Evolutionary conservation across 179 eudicot genomes (phyloP).

Genomic region (Gypsophila paniculata): DNA sequence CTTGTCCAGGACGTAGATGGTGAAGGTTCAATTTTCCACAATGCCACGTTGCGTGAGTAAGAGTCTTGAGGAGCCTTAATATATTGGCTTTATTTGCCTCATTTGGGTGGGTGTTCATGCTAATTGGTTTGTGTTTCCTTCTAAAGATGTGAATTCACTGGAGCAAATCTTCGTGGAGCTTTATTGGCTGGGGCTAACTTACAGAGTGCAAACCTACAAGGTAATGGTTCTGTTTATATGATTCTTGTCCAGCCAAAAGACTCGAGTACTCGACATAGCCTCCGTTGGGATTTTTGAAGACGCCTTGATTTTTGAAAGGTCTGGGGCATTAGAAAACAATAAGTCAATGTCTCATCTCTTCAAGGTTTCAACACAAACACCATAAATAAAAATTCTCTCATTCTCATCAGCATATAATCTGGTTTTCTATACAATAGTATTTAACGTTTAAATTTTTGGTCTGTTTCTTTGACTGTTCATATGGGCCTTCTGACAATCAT

Average conservation of each 20-base stretch:
- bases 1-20: constrained; percentile 80
- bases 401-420: not conserved
- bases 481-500: not conserved
- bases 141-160: constrained; percentile 92
- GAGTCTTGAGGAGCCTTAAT: constrained; percentile 24
- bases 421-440: not conserved
- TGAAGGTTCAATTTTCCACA: constrained; percentile 76
- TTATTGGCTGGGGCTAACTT: constrained; percentile 81
- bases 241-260: not conserved
- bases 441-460: not conserved
- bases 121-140: constrained; percentile 38
- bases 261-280: not conserved
- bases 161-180: constrained; percentile 93
- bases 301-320: not conserved
- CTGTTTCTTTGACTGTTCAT: not conserved
- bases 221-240: constrained; percentile 33
- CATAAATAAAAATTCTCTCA: not conserved
- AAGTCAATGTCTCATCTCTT: not conserved
- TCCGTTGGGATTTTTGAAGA: not conserved
- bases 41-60: constrained; percentile 94
- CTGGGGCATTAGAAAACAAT: not conserved
- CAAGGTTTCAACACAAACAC: not conserved
- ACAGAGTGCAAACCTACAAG: constrained; percentile 93
- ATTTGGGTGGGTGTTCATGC: constrained; percentile 10
- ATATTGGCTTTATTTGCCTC: not conserved